Evolutionary conservation across 352 stramenopile species (phyloP).

Genomic region (Lagenidium giganteum): DNA sequence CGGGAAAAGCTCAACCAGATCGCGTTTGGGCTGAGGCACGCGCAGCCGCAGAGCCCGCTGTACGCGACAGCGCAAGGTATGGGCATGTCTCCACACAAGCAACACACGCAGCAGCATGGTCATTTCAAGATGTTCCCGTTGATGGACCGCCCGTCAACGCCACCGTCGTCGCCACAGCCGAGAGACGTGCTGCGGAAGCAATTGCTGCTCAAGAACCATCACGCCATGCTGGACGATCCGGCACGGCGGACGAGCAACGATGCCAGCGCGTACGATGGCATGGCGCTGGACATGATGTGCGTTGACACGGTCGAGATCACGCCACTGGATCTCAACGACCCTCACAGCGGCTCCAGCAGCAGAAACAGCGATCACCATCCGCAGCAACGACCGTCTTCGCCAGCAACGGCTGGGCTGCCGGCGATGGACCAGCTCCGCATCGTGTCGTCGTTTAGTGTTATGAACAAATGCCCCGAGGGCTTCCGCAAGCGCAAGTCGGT

Average conservation of each 20-base stretch:
- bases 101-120: constrained; percentile 5
- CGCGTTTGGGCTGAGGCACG: constrained; percentile 25
- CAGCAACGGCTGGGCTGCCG: constrained; percentile 30
- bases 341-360: no score
- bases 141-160: constrained; percentile 51
- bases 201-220: constrained; percentile 48
- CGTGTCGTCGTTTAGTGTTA: constrained; percentile 46
- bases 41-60: no score
- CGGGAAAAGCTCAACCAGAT: constrained; percentile 75
- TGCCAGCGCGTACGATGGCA: constrained; percentile 10
- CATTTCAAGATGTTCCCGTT: constrained; percentile 47
- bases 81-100: constrained; percentile 13
- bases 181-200: constrained; percentile 70
- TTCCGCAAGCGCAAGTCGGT: constrained; percentile 75
- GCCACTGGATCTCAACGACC: constrained; percentile 24
- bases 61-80: no score
- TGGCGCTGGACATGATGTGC: constrained; percentile 29
- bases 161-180: constrained; percentile 74
- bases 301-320: constrained; percentile 64
- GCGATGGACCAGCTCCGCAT: constrained; percentile 47
- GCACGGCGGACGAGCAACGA: constrained; percentile 17
- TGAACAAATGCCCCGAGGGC: constrained; percentile 62
- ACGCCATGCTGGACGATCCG: constrained; percentile 13
- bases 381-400: no score
- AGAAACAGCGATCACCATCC: no score